Percentiles rank a stretch among this genome's conserved stretches.
These are phyloP conservation scores for Mycosphaerella arachidis DNA, from an alignment of 2,329 filamentous ascomycete genomes.

Conservation along the genomic window DNA sequence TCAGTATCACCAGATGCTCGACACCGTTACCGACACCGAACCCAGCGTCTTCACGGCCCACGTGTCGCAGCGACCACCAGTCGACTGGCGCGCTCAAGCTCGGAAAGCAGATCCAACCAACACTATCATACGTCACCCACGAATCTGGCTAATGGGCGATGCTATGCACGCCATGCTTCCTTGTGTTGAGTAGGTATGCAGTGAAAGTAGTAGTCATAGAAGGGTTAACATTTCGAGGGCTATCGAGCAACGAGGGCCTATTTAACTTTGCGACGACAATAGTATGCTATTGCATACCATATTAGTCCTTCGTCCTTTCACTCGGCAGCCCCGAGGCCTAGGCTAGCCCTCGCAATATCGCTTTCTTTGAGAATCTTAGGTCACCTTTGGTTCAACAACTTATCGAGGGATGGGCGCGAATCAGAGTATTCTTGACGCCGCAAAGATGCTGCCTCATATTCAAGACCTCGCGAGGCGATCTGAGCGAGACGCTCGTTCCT, in stretches of 20 bases:
- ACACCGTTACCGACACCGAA: neutral
- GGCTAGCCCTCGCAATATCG: no score
- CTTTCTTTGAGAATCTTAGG: no score
- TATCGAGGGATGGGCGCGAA: neutral
- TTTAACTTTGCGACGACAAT: no score
- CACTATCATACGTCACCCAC: neutral
- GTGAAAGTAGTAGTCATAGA: no score
- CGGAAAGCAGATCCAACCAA: neutral
- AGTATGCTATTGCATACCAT: no score
- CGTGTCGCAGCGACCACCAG: neutral
- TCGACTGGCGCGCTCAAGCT: neutral
- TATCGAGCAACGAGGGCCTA: no score
- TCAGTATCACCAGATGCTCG: neutral
- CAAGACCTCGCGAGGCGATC: neutral
- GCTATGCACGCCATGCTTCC: neutral
- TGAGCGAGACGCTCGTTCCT: no score
- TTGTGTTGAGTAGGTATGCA: no score
- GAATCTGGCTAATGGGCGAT: neutral
- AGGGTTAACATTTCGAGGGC: no score
- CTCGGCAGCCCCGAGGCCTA: no score
- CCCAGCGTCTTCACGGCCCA: conserved; percentile 1
- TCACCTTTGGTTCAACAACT: no score
- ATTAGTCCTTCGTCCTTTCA: no score
- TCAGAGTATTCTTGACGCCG: neutral
- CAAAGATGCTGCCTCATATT: neutral